Evolutionary conservation across 2,329 filamentous ascomycete species (phyloP).

Genomic region (Arthrobotrys conoides): DNA sequence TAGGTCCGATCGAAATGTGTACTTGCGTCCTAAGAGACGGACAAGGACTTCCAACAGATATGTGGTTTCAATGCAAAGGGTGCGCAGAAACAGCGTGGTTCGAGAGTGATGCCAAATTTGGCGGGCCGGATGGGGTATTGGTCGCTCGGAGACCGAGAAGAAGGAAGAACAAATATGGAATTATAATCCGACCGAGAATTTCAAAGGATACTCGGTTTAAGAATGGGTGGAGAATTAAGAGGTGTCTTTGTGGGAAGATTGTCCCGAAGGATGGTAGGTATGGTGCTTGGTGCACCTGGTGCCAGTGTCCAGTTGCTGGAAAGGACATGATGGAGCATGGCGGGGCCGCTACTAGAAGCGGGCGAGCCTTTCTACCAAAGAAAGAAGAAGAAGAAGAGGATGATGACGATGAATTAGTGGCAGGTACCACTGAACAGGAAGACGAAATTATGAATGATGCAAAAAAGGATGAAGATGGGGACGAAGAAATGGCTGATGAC

Average conservation of each 20-base stretch:
- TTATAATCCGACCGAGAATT: slow-evolving; percentile 41
- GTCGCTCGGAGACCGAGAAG: slow-evolving; percentile 1
- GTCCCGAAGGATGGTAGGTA: slow-evolving; percentile 41
- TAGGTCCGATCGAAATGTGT: slow-evolving; percentile 54
- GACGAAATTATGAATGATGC: slow-evolving; percentile 26
- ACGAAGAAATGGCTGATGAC: slow-evolving; percentile 12
- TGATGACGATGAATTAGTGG: not conserved
- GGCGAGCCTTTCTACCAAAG: slow-evolving; percentile 17
- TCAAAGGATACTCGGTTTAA: not conserved
- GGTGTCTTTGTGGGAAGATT: slow-evolving; percentile 47
- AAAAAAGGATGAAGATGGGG: slow-evolving; percentile 17
- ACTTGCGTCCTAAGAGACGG: slow-evolving; percentile 51
- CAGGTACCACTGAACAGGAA: not conserved
- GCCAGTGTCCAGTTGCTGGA: slow-evolving; percentile 47
- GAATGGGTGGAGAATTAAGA: slow-evolving; percentile 28
- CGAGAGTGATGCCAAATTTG: slow-evolving; percentile 45
- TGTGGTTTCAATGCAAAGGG: slow-evolving; percentile 54
- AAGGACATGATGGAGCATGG: slow-evolving; percentile 42
- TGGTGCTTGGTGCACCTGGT: slow-evolving; percentile 57
- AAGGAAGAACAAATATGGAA: slow-evolving; percentile 52
- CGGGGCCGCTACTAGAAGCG: slow-evolving; percentile 52
- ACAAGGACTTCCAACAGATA: slow-evolving; percentile 44
- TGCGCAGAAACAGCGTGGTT: slow-evolving; percentile 58
- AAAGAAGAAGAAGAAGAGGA: not conserved
- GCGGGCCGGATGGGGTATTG: slow-evolving; percentile 45